Evolutionary conservation across 768 basidiomycete genomes (phyloP), one percentile per base, ranked within the genome.

Genomic region (Trametes cubensis): DNA sequence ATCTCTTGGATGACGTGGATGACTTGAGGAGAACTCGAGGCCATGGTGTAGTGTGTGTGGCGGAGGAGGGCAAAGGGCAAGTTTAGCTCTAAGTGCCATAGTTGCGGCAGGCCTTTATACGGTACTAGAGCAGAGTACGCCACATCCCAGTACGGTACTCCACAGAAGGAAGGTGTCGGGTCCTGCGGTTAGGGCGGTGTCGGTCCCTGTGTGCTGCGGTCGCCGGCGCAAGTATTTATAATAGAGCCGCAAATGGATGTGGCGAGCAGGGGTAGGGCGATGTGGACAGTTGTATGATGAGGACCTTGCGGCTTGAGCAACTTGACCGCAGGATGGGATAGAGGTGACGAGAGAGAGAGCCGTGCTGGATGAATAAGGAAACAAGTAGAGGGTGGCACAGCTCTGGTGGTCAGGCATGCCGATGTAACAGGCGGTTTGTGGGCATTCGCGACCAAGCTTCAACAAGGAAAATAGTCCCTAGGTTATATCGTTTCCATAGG

Each of bases 1-100:
- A 62, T 62, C n/a, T 51, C 42, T 23, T 57, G 61, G 14, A 62
- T 57, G n/a, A 55, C 60, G 14, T 53, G 47, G 10, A 55, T 42
- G 18, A 39, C 21, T 17, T 49, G 26, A n/a, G 52, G 34, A 3
- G 53, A 46, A 25, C 15, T n/a, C 10, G 41, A 26, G 41, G 17
- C 4, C 55, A 47, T 56, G 4, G 17, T 55, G 42, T 15, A 20
- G 17, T 34, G 8, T 41, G 40, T 14, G 14, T 8, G 30, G 44
- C n/a, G 25, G 26, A 30, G 15, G 26, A 28, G 39, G 25, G 40
- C 21, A 28, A 26, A 54, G 41, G 42, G 20, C 30, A n/a, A 34
- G 10, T 21, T 20, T 26, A 2, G 8, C 18, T 25, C 13, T 2
- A 28, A 21, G 6, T 23, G 14, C 38, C 39, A 25, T 3, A 17